Evolutionary conservation across 1,139 yeast species (phyloP).

Genomic region (Barnettozyma hawaiiensis): DNA sequence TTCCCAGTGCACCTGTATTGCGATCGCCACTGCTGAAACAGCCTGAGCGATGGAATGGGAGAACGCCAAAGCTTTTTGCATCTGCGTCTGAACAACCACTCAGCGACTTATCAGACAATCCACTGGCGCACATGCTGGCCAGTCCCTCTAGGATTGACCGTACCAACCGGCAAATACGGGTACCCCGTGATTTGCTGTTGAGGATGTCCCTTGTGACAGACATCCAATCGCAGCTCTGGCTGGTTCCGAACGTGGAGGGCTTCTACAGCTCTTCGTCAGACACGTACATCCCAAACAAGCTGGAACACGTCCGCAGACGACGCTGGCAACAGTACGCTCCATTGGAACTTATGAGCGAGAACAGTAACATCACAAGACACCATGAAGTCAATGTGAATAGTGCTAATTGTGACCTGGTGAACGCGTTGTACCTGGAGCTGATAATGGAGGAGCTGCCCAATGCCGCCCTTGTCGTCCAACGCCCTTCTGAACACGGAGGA

Average conservation of each 20-base stretch:
- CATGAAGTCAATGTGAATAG: constrained; percentile 14
- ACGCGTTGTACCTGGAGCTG: constrained; percentile 10
- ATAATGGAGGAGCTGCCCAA: constrained; percentile 3
- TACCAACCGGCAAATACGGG: constrained; percentile 4
- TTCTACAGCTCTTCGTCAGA: constrained; percentile 11
- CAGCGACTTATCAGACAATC: constrained; percentile 11
- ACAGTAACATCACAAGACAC: constrained; percentile 9
- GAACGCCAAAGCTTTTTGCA: not conserved
- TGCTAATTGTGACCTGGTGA: constrained; percentile 10
- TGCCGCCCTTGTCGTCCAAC: too few species aligned
- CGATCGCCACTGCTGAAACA: constrained; percentile 11
- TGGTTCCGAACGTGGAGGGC: constrained; percentile 16
- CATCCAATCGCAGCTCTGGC: constrained; percentile 10
- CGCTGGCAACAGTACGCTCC: constrained; percentile 14
- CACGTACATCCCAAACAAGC: constrained; percentile 11
- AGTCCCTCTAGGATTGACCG: constrained; percentile 19
- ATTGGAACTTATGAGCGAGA: constrained; percentile 14
- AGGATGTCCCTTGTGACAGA: constrained; percentile 10
- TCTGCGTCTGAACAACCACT: not conserved
- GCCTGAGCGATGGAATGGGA: constrained; percentile 10
- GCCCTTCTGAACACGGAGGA: too few species aligned
- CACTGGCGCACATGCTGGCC: constrained; percentile 13
- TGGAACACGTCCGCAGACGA: not conserved
- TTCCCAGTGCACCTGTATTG: constrained; percentile 9
- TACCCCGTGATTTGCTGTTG: constrained; percentile 17